Base-by-base conservation (phyloP, 805 yeast genomes). In the Candida germanica region DNA sequence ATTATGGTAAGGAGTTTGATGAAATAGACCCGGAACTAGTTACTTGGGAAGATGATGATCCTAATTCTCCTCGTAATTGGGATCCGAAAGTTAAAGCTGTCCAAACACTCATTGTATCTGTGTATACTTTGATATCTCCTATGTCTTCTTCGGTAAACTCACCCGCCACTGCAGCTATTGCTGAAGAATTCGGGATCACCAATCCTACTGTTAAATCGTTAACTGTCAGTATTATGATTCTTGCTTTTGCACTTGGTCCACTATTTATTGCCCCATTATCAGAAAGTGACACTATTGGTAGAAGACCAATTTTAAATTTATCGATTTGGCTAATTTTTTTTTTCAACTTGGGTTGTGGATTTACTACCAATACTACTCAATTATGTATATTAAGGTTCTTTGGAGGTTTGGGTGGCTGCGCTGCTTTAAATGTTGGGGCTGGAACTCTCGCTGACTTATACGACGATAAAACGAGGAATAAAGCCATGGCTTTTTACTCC, bases 241-340 rank as follows among this genome's bases (percentile, higher is more conserved):
- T 65, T 19, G 65, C 70, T 3, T 65, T 66, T 64, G 69, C 69
- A 2, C 25, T 64, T 7, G 69, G 69, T 2, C 71, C 71, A 2
- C 49, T 64, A 23, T 26, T 64, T 12, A 58, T 65, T 29, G 65
- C 71, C 2, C 71, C 71, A 3, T 47, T 65, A 22, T 58, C 65
- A 32, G 69, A 64, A 42, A 54, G 52, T 23, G 66, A 61, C 33
- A 43, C 45, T n/a, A 49, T 62, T 20, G 71, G 71, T 1, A 46
- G 71, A 29, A 58, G 56, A 39, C 45, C 57, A 3, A 56, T 65
- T 4, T 44, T 65, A 19, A 61, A 60, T 31, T 30, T 51, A 6
- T 53, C 66, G 2, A 55, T 64, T 29, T 64, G 69, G 66, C 35
- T 63, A 32, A 45, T 58, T 2, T 52, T 59, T 23, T 39, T 50